Base-by-base conservation (phyloP, 768 basidiomycete genomes). In the Butyriboletus loyo region DNA sequence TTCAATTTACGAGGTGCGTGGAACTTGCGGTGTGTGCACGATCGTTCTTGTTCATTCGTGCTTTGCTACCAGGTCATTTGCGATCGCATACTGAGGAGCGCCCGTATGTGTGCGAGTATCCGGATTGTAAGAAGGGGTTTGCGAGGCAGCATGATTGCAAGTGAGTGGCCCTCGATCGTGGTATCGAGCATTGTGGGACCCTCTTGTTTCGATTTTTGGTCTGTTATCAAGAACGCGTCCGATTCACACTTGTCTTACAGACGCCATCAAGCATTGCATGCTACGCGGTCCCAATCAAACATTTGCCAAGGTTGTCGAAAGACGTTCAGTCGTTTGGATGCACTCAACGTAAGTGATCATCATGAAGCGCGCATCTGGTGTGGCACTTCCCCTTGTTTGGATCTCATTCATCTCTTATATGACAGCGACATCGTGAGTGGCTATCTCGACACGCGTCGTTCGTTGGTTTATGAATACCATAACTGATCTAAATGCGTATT, bases 111-210 rank as follows among this genome's bases (percentile, higher is more conserved):
- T 97, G 94, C 69, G 87, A 91, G 53, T 94, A 89, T 82, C 89
- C 91, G 13, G 93, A 92, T 28, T 98, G 94, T 70, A 89, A 88
- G 66, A 98, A 97, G 68, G 88, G 91, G 24, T 96, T 97, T 67
- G 94, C 94, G 46, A 81, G 94, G 40, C 92, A 95, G 68, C 94
- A 98, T 69, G 94, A 98, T 67, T 96, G 93, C 89, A 97, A 97
- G 87, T 89, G 65, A 66, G 88, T 84, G 17, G 21, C 19, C 28
- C 24, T 49, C 46, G 60, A 62, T 62, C 56, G 24, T 27, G 21
- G 24, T 19, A 47, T 44, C 27, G 32, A 15, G 30, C 27, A 7
- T 22, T 13, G 27, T 27, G 25, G 30, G 8, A 7, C 10, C 10
- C n/a, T 10, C 6, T 37, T 3, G n/a, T 34, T 32, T 34, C 19